These are phyloP conservation scores for Rubroshorea leprosula DNA, from an alignment of 345 rosid species.

Conservation along the genomic window DNA sequence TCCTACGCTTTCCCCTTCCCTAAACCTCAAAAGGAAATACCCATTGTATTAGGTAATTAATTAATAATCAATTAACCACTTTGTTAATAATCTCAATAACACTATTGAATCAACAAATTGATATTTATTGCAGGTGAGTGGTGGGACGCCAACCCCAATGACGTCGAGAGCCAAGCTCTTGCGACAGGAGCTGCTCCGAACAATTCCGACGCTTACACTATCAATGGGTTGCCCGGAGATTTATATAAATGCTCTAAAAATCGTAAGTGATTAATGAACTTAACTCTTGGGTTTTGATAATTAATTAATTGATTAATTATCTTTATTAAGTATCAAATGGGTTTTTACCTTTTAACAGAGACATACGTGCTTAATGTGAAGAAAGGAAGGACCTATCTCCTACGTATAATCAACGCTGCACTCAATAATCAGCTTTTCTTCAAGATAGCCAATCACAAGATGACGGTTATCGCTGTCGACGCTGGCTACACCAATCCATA, in stretches of 20 bases:
- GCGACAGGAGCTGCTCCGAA: slow-evolving; percentile 58
- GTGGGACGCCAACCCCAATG: slow-evolving; percentile 77
- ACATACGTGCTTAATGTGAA: slow-evolving; percentile 50
- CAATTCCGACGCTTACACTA: slow-evolving; percentile 71
- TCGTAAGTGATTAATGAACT: slow-evolving; percentile 27
- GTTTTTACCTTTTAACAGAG: slow-evolving; percentile 23
- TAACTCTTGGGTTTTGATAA: neutral
- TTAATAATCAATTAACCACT: too few relatives aligned
- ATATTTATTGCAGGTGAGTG: slow-evolving; percentile 57
- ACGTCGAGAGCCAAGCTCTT: slow-evolving; percentile 44
- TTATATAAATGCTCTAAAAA: slow-evolving; percentile 70
- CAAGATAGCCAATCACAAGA: slow-evolving; percentile 74
- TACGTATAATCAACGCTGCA: slow-evolving; percentile 89
- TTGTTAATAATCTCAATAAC: neutral
- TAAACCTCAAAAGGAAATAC: slow-evolving; percentile 64
- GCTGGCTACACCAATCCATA: slow-evolving; percentile 66
- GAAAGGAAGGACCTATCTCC: slow-evolving; percentile 62
- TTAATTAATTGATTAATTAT: neutral
- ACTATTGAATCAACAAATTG: neutral
- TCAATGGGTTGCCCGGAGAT: slow-evolving; percentile 86
- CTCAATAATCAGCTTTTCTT: slow-evolving; percentile 72
- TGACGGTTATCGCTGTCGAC: slow-evolving; percentile 73
- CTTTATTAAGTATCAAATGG: neutral
- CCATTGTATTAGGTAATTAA: slow-evolving; percentile 59
- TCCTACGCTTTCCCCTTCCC: slow-evolving; percentile 61